These are phyloP conservation scores for Bjerkandera adusta DNA, from an alignment of 1,284 basidiomycete species.

Conservation along the genomic window DNA sequence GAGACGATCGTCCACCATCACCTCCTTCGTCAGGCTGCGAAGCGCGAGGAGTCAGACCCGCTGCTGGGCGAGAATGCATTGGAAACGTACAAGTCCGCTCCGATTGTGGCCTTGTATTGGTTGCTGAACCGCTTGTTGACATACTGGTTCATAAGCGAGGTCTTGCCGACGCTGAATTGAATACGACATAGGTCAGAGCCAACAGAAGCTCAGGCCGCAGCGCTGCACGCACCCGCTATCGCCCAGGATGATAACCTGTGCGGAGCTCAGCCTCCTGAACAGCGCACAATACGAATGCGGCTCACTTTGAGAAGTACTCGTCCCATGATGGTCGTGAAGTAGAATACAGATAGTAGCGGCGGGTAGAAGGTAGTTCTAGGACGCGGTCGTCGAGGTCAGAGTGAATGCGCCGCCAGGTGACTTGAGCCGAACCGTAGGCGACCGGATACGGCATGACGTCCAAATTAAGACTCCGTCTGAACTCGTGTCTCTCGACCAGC, in stretches of 20 bases:
- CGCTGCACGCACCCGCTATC: conserved; percentile 83
- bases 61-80: not conserved
- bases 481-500: conserved; percentile 14
- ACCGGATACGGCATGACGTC: conserved; percentile 9
- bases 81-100: conserved; percentile 78
- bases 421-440: conserved; percentile 14
- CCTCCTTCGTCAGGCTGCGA: conserved; percentile 92
- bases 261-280: conserved; percentile 1
- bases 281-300: conserved; percentile 6
- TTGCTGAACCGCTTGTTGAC: conserved; percentile 99
- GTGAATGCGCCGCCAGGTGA: conserved; percentile 9
- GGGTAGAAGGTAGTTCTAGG: conserved; percentile 9
- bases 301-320: conserved; percentile 93
- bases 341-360: conserved; percentile 14
- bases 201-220: not conserved
- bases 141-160: conserved; percentile 99
- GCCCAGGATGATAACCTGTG: conserved; percentile 94
- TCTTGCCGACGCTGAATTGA: conserved; percentile 89
- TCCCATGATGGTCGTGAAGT: conserved; percentile 51
- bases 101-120: conserved; percentile 99
- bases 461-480: conserved; percentile 19
- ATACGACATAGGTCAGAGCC: not conserved
- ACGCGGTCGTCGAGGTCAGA: conserved; percentile 10
- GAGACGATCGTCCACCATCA: conserved; percentile 96
- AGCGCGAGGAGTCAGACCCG: conserved; percentile 21